Percentiles rank a stretch among this genome's conserved stretches.
phyloP scores from a whole-genome alignment of 192 early-diverging fungal species.

The Geranomyces variabilis region DNA sequence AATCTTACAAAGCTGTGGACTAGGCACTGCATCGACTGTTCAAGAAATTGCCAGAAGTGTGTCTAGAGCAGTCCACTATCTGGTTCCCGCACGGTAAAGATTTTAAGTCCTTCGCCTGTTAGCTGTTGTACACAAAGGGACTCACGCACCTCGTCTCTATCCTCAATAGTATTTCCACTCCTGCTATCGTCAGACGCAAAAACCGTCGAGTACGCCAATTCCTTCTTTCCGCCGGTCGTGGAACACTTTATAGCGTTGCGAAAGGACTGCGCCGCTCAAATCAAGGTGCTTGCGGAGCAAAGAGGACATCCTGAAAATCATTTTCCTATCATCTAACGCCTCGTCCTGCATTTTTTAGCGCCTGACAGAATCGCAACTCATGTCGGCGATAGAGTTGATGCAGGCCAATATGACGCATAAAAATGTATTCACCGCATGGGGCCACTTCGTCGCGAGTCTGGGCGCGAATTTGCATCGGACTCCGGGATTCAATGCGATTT shows the following conservation, averaged over 20 bases:
- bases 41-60: background rate
- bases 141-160: background rate
- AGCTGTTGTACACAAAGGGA: too few relatives aligned
- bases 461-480: conserved; percentile 16
- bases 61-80: background rate
- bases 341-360: too few relatives aligned
- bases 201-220: background rate
- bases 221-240: conserved; percentile 5
- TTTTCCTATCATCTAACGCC: too few relatives aligned
- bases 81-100: conserved; percentile 4
- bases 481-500: background rate
- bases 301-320: too few relatives aligned
- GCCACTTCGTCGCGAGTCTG: conserved; percentile 9
- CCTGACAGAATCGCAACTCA: too few relatives aligned
- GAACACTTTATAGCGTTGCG: conserved; percentile 5
- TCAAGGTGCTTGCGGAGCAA: too few relatives aligned
- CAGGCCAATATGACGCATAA: background rate
- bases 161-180: background rate
- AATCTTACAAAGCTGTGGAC: too few relatives aligned
- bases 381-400: background rate
- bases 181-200: background rate
- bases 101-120: too few relatives aligned
- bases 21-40: conserved; percentile 2
- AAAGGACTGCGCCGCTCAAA: background rate
- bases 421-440: conserved; percentile 19